Conservation (phyloP, 306 rosid species). For the Prunus mongolica region DNA sequence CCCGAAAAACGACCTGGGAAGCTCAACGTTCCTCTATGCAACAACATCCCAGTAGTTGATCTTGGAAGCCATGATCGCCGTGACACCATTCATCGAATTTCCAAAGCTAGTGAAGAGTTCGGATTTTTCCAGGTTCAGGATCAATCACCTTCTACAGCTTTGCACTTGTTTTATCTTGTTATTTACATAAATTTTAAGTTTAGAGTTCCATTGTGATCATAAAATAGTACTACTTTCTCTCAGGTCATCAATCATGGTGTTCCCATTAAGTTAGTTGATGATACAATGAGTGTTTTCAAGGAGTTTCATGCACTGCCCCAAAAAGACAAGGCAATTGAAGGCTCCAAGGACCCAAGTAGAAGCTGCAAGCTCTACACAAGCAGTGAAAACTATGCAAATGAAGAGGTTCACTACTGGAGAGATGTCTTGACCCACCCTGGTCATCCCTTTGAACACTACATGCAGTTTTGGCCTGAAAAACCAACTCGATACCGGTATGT, state of each 20-base stretch:
- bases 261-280: conserved; percentile 35
- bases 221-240: not conserved
- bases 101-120: conserved; percentile 45
- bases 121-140: conserved; percentile 65
- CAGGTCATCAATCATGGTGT: conserved; percentile 80
- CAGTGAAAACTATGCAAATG: conserved; percentile 41
- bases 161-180: no score
- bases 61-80: conserved; percentile 27
- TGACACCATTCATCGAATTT: conserved; percentile 29
- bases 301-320: conserved; percentile 65
- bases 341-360: conserved; percentile 48
- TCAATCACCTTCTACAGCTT: not conserved
- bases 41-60: conserved; percentile 51
- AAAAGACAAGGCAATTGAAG: conserved; percentile 51
- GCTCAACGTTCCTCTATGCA: conserved; percentile 4
- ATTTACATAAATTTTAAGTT: not conserved
- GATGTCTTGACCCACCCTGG: conserved; percentile 60
- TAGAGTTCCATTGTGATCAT: not conserved
- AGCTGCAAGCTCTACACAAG: conserved; percentile 63
- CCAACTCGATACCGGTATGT: conserved; percentile 48
- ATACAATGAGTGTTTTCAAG: conserved; percentile 36
- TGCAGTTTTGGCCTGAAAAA: conserved; percentile 64
- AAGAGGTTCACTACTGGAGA: conserved; percentile 55
- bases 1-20: conserved; percentile 33
- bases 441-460: conserved; percentile 45